Percentiles rank a stretch among this genome's conserved stretches.
Conservation (phyloP, 345 rosid genomes). For the Clarkia xantiana region DNA sequence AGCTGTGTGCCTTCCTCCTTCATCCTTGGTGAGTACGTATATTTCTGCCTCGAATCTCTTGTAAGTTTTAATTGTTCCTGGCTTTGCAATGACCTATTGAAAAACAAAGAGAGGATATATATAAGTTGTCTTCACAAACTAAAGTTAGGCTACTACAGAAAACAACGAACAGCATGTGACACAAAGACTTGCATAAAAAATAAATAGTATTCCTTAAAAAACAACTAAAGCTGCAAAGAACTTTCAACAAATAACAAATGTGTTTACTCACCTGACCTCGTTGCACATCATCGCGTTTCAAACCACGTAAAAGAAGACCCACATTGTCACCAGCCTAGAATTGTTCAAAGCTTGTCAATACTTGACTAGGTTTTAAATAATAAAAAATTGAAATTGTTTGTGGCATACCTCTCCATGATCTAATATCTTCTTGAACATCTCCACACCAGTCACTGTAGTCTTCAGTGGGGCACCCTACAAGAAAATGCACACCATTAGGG, state of each 20-base stretch:
- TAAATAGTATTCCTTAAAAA: too few species aligned
- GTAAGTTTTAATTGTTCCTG: conserved; percentile 72
- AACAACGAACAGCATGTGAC: too few species aligned
- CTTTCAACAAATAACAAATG: too few species aligned
- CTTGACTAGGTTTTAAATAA: too few species aligned
- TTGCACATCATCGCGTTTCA: conserved; percentile 80
- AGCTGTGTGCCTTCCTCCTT: conserved; percentile 96
- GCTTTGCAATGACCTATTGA: conserved; percentile 85
- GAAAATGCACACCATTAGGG: conserved; percentile 10
- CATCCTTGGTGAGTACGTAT: conserved; percentile 86
- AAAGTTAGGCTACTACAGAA: too few species aligned
- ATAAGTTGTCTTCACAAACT: too few species aligned
- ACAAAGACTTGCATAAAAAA: too few species aligned
- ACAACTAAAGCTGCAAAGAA: too few species aligned
- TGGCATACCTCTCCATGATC: conserved; percentile 79
- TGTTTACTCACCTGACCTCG: conserved; percentile 65
- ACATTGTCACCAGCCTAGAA: conserved; percentile 95
- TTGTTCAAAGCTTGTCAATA: neutral
- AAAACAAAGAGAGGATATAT: too few species aligned
- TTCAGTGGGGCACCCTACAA: conserved; percentile 62
- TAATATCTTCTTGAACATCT: conserved; percentile 97
- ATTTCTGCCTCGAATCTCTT: conserved; percentile 91
- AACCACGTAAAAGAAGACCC: conserved; percentile 89
- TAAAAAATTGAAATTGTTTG: neutral
- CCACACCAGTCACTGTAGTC: conserved; percentile 89